A percentile compares a stretch with the other conserved stretches of the same genome.
phyloP scores from a whole-genome alignment of 495 filamentous ascomycete species.

The Hypoxylon intermedium region DNA sequence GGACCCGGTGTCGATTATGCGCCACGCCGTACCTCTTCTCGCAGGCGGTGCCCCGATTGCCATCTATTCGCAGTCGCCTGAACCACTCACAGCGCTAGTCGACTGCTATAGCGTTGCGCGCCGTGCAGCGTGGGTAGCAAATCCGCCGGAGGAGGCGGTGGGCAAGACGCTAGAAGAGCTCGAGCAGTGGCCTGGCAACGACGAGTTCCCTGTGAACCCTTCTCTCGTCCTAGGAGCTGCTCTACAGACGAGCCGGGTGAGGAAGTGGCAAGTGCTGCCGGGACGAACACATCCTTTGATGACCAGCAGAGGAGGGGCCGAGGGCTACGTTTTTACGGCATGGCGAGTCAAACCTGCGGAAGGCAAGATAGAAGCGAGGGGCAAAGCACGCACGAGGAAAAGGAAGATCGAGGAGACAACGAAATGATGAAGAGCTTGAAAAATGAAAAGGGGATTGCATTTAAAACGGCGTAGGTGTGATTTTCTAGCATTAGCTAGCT shows the following conservation, averaged over 20 bases:
- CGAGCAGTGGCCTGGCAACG: constrained; percentile 60
- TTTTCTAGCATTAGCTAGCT: constrained; percentile 23
- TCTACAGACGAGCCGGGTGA: constrained; percentile 76
- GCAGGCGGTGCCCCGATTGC: constrained; percentile 82
- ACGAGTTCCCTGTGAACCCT: constrained; percentile 84
- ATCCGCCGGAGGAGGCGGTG: constrained; percentile 44
- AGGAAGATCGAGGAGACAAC: constrained; percentile 52
- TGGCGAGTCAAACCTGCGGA: constrained; percentile 79
- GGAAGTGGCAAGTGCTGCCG: constrained; percentile 88
- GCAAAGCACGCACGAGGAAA: constrained; percentile 71
- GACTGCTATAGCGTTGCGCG: constrained; percentile 82
- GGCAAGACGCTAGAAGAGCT: constrained; percentile 48
- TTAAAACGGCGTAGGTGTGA: too few species aligned
- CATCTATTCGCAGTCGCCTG: constrained; percentile 80
- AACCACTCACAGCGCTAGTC: constrained; percentile 74
- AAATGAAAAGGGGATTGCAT: neutral
- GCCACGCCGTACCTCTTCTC: constrained; percentile 75
- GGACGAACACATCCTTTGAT: constrained; percentile 93
- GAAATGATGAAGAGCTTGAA: too few species aligned
- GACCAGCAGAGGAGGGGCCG: constrained; percentile 84
- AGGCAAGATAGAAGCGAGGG: constrained; percentile 80
- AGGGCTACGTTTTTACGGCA: constrained; percentile 89
- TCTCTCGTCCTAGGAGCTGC: constrained; percentile 78
- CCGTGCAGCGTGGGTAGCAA: constrained; percentile 69
- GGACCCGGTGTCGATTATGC: constrained; percentile 78